Conservation (phyloP, 2,329 filamentous ascomycete species). For the Didymella pinodella region DNA sequence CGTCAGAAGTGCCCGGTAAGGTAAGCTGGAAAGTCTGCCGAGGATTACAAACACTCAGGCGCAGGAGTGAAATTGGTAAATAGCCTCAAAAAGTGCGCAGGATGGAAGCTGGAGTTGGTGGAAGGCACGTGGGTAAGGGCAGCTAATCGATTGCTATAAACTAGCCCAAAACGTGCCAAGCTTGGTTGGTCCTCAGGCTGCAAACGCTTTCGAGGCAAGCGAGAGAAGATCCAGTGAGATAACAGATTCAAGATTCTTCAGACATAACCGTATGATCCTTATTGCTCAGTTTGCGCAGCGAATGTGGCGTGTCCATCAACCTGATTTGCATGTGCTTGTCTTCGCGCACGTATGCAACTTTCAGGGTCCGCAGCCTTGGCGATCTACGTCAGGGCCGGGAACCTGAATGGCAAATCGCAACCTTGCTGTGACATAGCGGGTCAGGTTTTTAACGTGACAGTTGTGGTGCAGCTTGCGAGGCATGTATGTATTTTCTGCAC, state of each 20-base stretch:
- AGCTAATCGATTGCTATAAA: constrained; percentile 29
- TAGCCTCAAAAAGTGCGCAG: constrained; percentile 12
- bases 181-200: constrained; percentile 31
- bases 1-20: constrained; percentile 6
- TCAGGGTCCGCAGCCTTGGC: constrained; percentile 26
- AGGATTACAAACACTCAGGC: constrained; percentile 7
- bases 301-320: constrained; percentile 13
- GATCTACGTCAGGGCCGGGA: constrained; percentile 31
- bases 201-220: constrained; percentile 13
- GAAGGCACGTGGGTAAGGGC: constrained; percentile 16
- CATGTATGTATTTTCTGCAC: background rate
- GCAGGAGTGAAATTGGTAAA: constrained; percentile 14
- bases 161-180: constrained; percentile 42
- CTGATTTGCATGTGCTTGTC: constrained; percentile 18
- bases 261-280: background rate
- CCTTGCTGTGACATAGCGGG: constrained; percentile 3
- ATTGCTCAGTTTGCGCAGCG: background rate
- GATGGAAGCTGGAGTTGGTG: constrained; percentile 14
- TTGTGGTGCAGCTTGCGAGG: constrained; percentile 9
- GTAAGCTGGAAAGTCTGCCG: constrained; percentile 14
- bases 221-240: constrained; percentile 10
- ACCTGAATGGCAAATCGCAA: constrained; percentile 23
- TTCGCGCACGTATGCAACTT: constrained; percentile 14
- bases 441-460: background rate
- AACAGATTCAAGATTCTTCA: background rate